phyloP scores from a whole-genome alignment of 345 rosid genomes.

The Acer saccharum region DNA sequence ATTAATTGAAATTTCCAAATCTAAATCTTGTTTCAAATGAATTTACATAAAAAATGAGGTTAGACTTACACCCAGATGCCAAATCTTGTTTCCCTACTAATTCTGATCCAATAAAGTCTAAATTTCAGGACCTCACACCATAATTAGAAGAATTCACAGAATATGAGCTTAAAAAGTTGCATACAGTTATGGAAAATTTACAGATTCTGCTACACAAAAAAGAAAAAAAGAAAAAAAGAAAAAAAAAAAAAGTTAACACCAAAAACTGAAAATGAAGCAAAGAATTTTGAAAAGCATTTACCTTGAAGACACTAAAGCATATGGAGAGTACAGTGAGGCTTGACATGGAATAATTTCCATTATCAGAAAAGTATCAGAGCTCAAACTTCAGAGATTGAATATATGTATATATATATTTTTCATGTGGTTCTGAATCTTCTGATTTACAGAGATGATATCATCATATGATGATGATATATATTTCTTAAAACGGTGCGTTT shows the following conservation, averaged over 20 bases:
- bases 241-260: not conserved
- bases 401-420: too few relatives aligned
- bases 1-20: not conserved
- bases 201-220: not conserved
- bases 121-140: not conserved
- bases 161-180: not conserved
- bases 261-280: not conserved
- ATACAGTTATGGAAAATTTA: not conserved
- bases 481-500: constrained; percentile 3
- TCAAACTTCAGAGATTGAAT: not conserved
- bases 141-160: not conserved
- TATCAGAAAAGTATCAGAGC: not conserved
- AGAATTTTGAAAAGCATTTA: not conserved
- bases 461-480: not conserved
- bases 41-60: too few relatives aligned
- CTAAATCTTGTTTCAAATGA: not conserved
- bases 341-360: constrained; percentile 28
- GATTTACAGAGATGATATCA: not conserved
- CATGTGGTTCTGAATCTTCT: not conserved
- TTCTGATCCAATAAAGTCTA: not conserved
- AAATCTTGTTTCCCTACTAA: not conserved
- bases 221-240: not conserved
- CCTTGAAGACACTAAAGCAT: constrained; percentile 20
- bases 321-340: not conserved
- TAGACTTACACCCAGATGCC: constrained; percentile 4